Percentiles rank a stretch among this genome's conserved stretches.
These are phyloP conservation scores for Suhomyces canberraensis DNA, from an alignment of 805 yeast species.

Conservation along the genomic window DNA sequence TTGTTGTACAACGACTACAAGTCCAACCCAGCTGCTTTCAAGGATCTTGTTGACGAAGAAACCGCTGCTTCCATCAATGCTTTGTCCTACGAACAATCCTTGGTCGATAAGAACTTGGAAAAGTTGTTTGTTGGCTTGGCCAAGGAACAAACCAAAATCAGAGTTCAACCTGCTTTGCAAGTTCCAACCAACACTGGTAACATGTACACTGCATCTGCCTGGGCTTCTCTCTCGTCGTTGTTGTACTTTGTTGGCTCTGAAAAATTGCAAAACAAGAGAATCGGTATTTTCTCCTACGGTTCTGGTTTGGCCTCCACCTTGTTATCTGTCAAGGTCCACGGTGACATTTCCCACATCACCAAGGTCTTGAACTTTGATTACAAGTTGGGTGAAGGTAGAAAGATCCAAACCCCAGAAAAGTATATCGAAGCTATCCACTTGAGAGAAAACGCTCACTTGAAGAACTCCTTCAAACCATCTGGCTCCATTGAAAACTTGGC, in stretches of 20 bases:
- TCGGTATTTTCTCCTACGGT: slow-evolving; percentile 95
- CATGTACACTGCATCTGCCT: slow-evolving; percentile 94
- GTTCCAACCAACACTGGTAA: slow-evolving; percentile 97
- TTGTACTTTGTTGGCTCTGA: slow-evolving; percentile 73
- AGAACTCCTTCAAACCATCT: slow-evolving; percentile 73
- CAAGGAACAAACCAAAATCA: slow-evolving; percentile 61
- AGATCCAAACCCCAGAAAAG: slow-evolving; percentile 65
- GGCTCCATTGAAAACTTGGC: slow-evolving; percentile 74
- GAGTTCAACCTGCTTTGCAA: slow-evolving; percentile 75
- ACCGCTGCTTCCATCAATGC: slow-evolving; percentile 51
- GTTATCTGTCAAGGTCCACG: slow-evolving; percentile 74
- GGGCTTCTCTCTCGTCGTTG: slow-evolving; percentile 81
- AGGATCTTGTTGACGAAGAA: slow-evolving; percentile 40
- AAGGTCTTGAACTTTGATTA: slow-evolving; percentile 62
- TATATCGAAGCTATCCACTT: slow-evolving; percentile 77
- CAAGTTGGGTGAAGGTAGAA: slow-evolving; percentile 63
- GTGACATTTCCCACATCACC: slow-evolving; percentile 71
- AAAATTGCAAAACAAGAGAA: slow-evolving; percentile 73
- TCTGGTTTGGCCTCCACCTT: slow-evolving; percentile 95
- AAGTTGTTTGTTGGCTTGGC: slow-evolving; percentile 79
- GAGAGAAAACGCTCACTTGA: slow-evolving; percentile 87
- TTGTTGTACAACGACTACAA: slow-evolving; percentile 83
- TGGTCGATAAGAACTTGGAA: slow-evolving; percentile 77
- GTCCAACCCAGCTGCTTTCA: slow-evolving; percentile 60
- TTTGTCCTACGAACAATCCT: slow-evolving; percentile 69